Evolutionary conservation across 345 rosid genomes (phyloP).

Genomic region (Brassica napus): DNA sequence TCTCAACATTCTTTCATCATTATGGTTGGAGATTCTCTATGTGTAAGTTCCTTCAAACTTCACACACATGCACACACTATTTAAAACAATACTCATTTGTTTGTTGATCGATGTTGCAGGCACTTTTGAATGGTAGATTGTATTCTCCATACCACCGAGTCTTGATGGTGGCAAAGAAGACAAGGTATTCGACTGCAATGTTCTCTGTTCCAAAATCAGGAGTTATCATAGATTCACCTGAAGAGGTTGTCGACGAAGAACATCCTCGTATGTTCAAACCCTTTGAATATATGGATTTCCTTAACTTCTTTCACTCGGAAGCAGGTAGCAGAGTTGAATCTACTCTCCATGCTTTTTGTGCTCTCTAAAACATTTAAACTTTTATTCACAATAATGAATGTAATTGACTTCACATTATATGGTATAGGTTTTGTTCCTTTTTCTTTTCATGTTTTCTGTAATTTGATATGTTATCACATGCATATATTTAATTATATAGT

Average conservation of each 20-base stretch:
- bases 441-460: not conserved
- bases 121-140: constrained; percentile 63
- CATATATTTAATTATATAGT: not conserved
- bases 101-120: constrained; percentile 56
- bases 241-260: constrained; percentile 55
- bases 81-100: too few relatives aligned
- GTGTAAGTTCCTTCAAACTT: constrained; percentile 37
- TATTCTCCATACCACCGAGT: constrained; percentile 59
- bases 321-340: constrained; percentile 42
- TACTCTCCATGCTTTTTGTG: constrained; percentile 48
- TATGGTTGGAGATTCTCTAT: constrained; percentile 53
- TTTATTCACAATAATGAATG: not conserved
- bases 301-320: constrained; percentile 41
- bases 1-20: constrained; percentile 47
- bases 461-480: not conserved
- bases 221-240: constrained; percentile 46
- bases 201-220: constrained; percentile 55
- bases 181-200: constrained; percentile 56
- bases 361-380: constrained; percentile 20
- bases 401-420: not conserved
- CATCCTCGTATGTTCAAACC: constrained; percentile 58
- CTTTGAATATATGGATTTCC: constrained; percentile 45
- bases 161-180: constrained; percentile 52
- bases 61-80: not conserved
- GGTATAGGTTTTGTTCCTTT: not conserved